A percentile compares a stretch with the other conserved stretches of the same genome.
Conservation (phyloP, 2,329 filamentous ascomycete genomes). For the Exophiala aquamarina region DNA sequence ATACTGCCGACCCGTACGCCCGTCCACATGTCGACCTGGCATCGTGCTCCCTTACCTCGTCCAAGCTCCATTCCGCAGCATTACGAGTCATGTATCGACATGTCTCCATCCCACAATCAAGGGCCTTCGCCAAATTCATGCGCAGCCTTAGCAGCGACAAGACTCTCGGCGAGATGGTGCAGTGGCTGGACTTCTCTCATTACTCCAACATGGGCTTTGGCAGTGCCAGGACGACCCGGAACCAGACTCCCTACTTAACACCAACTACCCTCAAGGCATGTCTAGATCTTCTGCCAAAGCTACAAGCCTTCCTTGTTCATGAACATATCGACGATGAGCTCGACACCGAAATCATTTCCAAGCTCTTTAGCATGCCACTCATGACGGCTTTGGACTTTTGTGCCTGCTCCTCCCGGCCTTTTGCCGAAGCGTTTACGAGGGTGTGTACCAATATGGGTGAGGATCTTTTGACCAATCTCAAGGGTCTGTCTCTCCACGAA, state of each 20-base stretch:
- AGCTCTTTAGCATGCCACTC: conserved; percentile 66
- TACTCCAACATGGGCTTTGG: conserved; percentile 80
- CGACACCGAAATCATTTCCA: conserved; percentile 65
- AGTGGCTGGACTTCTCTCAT: conserved; percentile 80
- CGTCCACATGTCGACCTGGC: conserved; percentile 77
- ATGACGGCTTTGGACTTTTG: conserved; percentile 74
- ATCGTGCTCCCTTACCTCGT: conserved; percentile 74
- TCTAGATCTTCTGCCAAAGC: conserved; percentile 68
- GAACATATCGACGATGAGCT: conserved; percentile 80
- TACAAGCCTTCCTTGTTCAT: conserved; percentile 76
- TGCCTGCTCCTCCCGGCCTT: conserved; percentile 67
- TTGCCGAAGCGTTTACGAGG: conserved; percentile 65
- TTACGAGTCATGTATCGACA: conserved; percentile 73
- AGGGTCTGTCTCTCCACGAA: conserved; percentile 73
- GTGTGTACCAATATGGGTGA: conserved; percentile 47
- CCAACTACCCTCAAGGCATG: conserved; percentile 70
- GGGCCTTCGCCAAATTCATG: conserved; percentile 80
- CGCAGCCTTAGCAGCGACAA: conserved; percentile 66
- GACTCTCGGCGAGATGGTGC: conserved; percentile 71
- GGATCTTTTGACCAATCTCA: conserved; percentile 55
- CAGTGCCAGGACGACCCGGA: conserved; percentile 71
- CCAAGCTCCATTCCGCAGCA: conserved; percentile 69
- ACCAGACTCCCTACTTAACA: conserved; percentile 73
- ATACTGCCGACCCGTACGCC: conserved; percentile 72
- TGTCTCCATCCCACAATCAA: conserved; percentile 79